Evolutionary conservation across 208 protist species (phyloP).

Genomic region (Jaenimonas drosophilae): DNA sequence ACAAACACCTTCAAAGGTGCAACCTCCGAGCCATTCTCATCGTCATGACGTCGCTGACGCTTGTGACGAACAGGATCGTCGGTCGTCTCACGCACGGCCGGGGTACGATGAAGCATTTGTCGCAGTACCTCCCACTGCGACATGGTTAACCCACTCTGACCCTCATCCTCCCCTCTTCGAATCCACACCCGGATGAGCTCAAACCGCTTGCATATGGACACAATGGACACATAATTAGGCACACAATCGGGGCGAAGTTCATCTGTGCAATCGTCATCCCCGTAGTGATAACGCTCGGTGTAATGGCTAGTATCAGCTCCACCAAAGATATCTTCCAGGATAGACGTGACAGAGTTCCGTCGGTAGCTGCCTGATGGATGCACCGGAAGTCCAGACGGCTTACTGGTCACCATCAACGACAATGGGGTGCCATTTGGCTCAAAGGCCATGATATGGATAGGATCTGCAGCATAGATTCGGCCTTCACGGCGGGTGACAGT

Average conservation of each 20-base stretch:
- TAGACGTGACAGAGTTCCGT: slow-evolving; percentile 88
- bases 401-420: slow-evolving; percentile 48
- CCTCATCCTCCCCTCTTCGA: not conserved
- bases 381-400: slow-evolving; percentile 68
- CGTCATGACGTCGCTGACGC: no score
- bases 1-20: slow-evolving; percentile 29
- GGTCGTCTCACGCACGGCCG: no score
- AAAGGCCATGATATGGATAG: slow-evolving; percentile 30
- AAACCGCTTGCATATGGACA: slow-evolving; percentile 31
- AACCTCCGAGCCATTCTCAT: not conserved
- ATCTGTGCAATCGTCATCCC: slow-evolving; percentile 2
- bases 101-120: slow-evolving; percentile 2
- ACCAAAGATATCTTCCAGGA: slow-evolving; percentile 81
- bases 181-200: slow-evolving; percentile 63
- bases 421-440: not conserved
- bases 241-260: not conserved
- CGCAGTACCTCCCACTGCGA: slow-evolving; percentile 28
- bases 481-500: slow-evolving; percentile 90
- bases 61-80: no score
- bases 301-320: slow-evolving; percentile 41
- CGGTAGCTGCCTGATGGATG: slow-evolving; percentile 88
- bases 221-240: slow-evolving; percentile 36
- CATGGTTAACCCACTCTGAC: slow-evolving; percentile 13
- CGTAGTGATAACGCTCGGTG: not conserved
- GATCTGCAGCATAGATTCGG: slow-evolving; percentile 61